Evolutionary conservation across 148 eudicot species (phyloP).

Genomic region (Camellia sinensis): DNA sequence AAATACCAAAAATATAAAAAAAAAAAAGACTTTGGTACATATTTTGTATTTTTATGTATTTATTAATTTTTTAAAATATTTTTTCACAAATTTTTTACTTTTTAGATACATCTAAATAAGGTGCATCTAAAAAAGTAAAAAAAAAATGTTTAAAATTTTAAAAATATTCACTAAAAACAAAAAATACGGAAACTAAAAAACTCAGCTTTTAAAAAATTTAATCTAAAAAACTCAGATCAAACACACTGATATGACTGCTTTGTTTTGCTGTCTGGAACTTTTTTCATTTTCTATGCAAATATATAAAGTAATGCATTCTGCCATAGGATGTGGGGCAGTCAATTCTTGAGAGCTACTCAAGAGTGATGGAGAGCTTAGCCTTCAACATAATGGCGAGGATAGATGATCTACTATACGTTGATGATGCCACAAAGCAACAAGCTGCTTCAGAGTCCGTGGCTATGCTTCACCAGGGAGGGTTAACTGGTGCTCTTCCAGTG

Average conservation of each 20-base stretch:
- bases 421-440: conserved; percentile 34
- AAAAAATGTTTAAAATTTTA: no score
- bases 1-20: no score
- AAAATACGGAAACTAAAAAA: no score
- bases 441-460: conserved; percentile 17
- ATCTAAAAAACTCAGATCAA: no score
- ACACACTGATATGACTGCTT: neutral
- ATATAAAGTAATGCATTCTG: neutral
- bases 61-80: no score
- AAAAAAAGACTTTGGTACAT: no score
- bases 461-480: conserved; percentile 11
- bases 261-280: neutral
- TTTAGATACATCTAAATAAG: no score
- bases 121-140: no score
- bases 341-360: conserved; percentile 54
- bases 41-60: no score
- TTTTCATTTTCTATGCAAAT: neutral
- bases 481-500: conserved; percentile 5
- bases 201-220: no score
- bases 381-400: conserved; percentile 47
- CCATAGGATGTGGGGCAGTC: conserved; percentile 50
- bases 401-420: conserved; percentile 31
- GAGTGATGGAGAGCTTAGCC: conserved; percentile 50
- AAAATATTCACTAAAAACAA: no score
- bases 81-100: no score